phyloP scores from a whole-genome alignment of 1,284 basidiomycete species.

The Microbotryum saponariae region DNA sequence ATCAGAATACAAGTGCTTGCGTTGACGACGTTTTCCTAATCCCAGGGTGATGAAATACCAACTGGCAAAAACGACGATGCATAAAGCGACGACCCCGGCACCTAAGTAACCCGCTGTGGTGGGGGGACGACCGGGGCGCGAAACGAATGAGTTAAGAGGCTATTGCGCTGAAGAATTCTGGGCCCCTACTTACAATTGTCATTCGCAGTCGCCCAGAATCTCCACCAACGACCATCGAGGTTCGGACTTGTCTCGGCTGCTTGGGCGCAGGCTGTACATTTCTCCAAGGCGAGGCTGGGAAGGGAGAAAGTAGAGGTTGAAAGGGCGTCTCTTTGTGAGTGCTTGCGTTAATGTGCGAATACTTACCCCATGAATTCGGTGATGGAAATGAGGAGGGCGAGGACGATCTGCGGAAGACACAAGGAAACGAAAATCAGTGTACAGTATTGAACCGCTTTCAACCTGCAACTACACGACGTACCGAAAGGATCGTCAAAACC shows the following conservation, averaged over 20 bases:
- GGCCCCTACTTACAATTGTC: constrained; percentile 31
- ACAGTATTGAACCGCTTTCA: no score
- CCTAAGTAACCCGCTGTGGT: constrained; percentile 39
- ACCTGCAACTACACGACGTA: constrained; percentile 11
- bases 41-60: no score
- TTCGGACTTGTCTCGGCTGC: constrained; percentile 38
- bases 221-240: constrained; percentile 43
- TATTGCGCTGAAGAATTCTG: no score
- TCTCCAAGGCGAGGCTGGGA: constrained; percentile 34
- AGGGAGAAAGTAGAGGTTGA: neutral
- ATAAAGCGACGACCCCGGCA: constrained; percentile 40
- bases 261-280: constrained; percentile 38
- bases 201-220: constrained; percentile 40
- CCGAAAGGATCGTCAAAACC: constrained; percentile 40
- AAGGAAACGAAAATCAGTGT: no score
- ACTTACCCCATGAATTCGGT: constrained; percentile 41
- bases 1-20: no score
- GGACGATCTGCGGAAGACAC: constrained; percentile 1
- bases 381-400: constrained; percentile 37
- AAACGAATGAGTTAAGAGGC: neutral
- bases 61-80: constrained; percentile 29
- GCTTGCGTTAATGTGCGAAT: neutral
- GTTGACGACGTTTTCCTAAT: no score
- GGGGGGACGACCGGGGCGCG: neutral
- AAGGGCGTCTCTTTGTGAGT: no score